Conservation (phyloP, 2,329 filamentous ascomycete species). For the Venturia aucupariae region DNA sequence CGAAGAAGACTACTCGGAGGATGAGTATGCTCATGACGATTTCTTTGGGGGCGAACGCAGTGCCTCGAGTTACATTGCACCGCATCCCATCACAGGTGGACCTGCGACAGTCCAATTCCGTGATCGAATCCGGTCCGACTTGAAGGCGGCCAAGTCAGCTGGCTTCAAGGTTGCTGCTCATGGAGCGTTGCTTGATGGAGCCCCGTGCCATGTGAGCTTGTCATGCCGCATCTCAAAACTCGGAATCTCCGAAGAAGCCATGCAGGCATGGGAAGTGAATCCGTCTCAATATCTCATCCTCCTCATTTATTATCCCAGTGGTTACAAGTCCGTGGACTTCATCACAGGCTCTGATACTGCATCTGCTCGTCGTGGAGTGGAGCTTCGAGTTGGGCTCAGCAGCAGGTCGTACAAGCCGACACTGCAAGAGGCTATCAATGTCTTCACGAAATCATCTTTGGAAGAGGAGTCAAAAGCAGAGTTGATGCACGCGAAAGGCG, state of each 20-base stretch:
- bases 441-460: slow-evolving; percentile 38
- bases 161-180: slow-evolving; percentile 64
- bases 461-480: slow-evolving; percentile 23
- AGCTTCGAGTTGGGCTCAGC: slow-evolving; percentile 62
- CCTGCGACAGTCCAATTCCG: not conserved
- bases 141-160: slow-evolving; percentile 49
- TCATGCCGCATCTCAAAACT: slow-evolving; percentile 63
- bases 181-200: slow-evolving; percentile 35
- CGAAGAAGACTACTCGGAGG: slow-evolving; percentile 20
- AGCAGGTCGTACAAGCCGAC: slow-evolving; percentile 60
- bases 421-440: slow-evolving; percentile 40
- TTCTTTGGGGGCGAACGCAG: not conserved
- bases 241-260: slow-evolving; percentile 61
- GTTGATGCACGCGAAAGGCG: slow-evolving; percentile 14
- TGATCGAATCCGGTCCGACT: slow-evolving; percentile 44
- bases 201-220: slow-evolving; percentile 50
- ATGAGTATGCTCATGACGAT: slow-evolving; percentile 14
- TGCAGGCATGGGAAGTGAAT: slow-evolving; percentile 67
- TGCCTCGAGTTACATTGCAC: not conserved
- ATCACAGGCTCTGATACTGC: slow-evolving; percentile 36
- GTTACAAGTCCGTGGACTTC: slow-evolving; percentile 52
- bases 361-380: slow-evolving; percentile 31
- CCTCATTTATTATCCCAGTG: slow-evolving; percentile 54
- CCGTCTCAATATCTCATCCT: slow-evolving; percentile 62
- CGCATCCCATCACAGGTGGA: not conserved